phyloP scores from a whole-genome alignment of 73 alveolate species.

The Paraurostyla sp. region DNA sequence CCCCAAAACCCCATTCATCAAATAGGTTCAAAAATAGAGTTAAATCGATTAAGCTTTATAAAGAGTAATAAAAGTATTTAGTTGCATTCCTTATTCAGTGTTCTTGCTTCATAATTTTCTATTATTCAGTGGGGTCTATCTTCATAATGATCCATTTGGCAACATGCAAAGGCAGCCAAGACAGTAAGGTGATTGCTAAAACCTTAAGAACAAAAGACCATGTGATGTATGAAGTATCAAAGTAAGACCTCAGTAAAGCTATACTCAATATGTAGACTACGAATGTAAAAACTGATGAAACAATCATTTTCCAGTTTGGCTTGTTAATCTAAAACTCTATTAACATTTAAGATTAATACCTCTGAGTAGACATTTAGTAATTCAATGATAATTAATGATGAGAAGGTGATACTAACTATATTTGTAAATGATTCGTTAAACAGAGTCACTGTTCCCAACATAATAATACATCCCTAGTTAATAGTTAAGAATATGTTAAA shows the following conservation, averaged over 20 bases:
- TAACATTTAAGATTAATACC: slow-evolving; percentile 26
- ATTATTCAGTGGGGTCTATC: slow-evolving; percentile 75
- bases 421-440: slow-evolving; percentile 89
- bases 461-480: slow-evolving; percentile 87
- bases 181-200: slow-evolving; percentile 68
- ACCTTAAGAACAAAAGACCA: slow-evolving; percentile 80
- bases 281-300: slow-evolving; percentile 85
- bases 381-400: slow-evolving; percentile 93
- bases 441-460: slow-evolving; percentile 89
- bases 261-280: slow-evolving; percentile 79
- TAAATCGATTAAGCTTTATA: too few relatives aligned
- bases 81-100: slow-evolving; percentile 50
- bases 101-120: slow-evolving; percentile 65
- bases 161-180: slow-evolving; percentile 92
- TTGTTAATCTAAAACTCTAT: slow-evolving; percentile 68
- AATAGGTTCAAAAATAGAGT: too few relatives aligned
- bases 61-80: background rate
- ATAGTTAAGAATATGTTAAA: background rate
- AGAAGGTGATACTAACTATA: slow-evolving; percentile 96
- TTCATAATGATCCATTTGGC: slow-evolving; percentile 64
- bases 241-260: slow-evolving; percentile 74
- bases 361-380: slow-evolving; percentile 95
- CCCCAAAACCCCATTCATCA: too few relatives aligned
- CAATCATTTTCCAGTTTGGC: slow-evolving; percentile 91
- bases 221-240: slow-evolving; percentile 80